Percentiles rank a stretch among this genome's conserved stretches.
phyloP scores from a whole-genome alignment of 164 flowering plant genomes.

The Vitis riparia region DNA sequence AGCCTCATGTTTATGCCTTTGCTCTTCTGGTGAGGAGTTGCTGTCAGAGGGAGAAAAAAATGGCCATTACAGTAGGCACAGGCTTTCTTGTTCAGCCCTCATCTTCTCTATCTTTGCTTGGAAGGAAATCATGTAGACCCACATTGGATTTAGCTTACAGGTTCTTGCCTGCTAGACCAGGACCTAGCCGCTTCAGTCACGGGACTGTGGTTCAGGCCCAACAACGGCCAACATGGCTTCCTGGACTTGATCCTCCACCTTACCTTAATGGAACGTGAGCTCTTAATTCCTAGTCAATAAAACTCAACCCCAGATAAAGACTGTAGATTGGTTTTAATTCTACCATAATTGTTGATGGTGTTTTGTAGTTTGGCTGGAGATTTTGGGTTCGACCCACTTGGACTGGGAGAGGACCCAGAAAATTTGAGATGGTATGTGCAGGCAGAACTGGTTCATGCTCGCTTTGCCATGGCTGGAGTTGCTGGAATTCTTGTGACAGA shows the following conservation, averaged over 20 bases:
- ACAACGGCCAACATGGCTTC: slow-evolving; percentile 87
- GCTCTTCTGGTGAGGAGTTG: not conserved
- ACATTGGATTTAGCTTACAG: slow-evolving; percentile 11
- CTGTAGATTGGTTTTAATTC: not conserved
- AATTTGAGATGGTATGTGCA: slow-evolving; percentile 92
- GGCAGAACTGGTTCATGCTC: slow-evolving; percentile 91
- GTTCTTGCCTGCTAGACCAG: slow-evolving; percentile 18
- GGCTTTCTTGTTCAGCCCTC: slow-evolving; percentile 29
- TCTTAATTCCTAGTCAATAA: not conserved
- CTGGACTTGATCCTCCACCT: slow-evolving; percentile 89
- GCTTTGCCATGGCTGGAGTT: slow-evolving; percentile 95
- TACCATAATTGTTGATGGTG: not conserved
- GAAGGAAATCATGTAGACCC: slow-evolving; percentile 8
- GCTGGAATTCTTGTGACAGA: slow-evolving; percentile 93
- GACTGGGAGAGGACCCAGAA: slow-evolving; percentile 89
- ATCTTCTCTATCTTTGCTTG: slow-evolving; percentile 18
- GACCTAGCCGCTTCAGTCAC: not conserved
- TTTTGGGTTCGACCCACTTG: slow-evolving; percentile 95
- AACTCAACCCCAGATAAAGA: not conserved
- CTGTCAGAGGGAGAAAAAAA: slow-evolving; percentile 17
- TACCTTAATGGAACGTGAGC: slow-evolving; percentile 86
- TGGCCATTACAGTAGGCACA: slow-evolving; percentile 47
- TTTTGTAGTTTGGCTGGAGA: slow-evolving; percentile 72
- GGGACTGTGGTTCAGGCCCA: slow-evolving; percentile 47
- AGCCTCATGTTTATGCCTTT: not conserved